Evolutionary conservation across 2,329 filamentous ascomycete species (phyloP), one percentile per base, ranked within the genome.

Genomic region (Calonectria henricotiae): DNA sequence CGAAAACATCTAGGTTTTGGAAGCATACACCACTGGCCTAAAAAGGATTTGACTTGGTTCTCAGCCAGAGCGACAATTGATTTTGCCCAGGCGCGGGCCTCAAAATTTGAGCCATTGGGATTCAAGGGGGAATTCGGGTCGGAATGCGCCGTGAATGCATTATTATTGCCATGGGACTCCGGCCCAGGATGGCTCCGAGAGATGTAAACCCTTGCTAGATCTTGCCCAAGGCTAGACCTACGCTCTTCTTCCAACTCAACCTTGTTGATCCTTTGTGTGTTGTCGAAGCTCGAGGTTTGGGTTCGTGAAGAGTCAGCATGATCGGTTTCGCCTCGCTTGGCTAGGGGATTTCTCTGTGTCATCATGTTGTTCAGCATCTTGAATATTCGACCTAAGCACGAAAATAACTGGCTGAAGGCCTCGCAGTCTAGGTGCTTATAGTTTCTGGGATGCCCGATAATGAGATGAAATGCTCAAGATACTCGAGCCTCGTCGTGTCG

Each of bases 81-180:
- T 58, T 76, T 79, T 1, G 80, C 80, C 80, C 80, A 82, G 3
- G 82, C 81, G 25, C 83, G 82, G n/a, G 85, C 83, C 68, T 82
- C 86, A 79, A 90, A 90, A n/a, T 86, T 83, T 15, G 80, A 80
- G 54, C 83, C 83, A 49, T 80, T 79, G 5, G 87, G 87, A 73
- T 89, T 86, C 13, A 89, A 80, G 0, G 83, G 80, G n/a, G 86
- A 87, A 27, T 82, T 37, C 12, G 51, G 32, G 20, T 58, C 35
- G 8, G 51, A 13, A 2, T 39, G 20, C 23, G 51, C 51, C 20
- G 20, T 13, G 32, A 58, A 58, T 4, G 20, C 51, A 13, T 58
- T 58, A 13, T 25, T 32, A 35, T 58, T 39, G 32, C 30, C 11
- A n/a, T 46, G 43, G 7, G n/a, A 13, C 7, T n/a, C 15, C 12